A percentile compares a stretch with the other conserved stretches of the same genome.
Conservation (phyloP, 352 stramenopile genomes). For the Pythium dissimile region DNA sequence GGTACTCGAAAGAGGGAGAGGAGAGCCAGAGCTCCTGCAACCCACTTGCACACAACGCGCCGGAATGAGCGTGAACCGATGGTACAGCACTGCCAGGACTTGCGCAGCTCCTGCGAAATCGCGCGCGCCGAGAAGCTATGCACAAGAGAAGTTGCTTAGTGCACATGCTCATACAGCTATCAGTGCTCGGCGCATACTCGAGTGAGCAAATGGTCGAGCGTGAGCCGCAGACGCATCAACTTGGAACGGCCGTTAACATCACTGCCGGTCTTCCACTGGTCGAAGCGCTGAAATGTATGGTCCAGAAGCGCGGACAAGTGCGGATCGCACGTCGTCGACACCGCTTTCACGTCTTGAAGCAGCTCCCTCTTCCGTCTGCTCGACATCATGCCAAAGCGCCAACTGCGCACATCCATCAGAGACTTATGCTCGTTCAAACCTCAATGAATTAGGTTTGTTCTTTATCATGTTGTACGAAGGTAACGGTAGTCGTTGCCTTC, state of each 20-base stretch:
- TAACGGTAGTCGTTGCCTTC: conserved; percentile 1
- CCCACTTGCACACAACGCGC: conserved; percentile 61
- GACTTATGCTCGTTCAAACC: not conserved
- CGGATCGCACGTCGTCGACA: conserved; percentile 24
- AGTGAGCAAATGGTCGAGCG: conserved; percentile 48
- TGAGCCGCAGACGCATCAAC: conserved; percentile 32
- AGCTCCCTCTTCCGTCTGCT: not conserved
- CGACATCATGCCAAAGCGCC: not conserved
- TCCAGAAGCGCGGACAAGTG: conserved; percentile 34
- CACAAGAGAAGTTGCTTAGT: too few species aligned
- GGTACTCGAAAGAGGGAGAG: too few species aligned
- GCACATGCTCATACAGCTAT: too few species aligned
- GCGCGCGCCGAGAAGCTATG: conserved; percentile 58
- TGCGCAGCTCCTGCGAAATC: conserved; percentile 69
- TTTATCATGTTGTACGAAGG: conserved; percentile 19
- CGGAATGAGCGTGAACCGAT: conserved; percentile 56
- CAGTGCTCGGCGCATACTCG: conserved; percentile 38
- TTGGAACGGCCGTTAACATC: conserved; percentile 21
- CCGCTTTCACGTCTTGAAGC: conserved; percentile 6
- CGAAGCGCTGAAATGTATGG: conserved; percentile 33
- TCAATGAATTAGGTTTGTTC: conserved; percentile 9
- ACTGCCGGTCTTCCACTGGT: conserved; percentile 45
- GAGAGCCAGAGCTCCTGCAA: not conserved
- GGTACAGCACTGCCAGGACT: conserved; percentile 63
- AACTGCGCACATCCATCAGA: conserved; percentile 2